Base-by-base conservation (phyloP, 306 rosid species). In the Glycine latifolia region DNA sequence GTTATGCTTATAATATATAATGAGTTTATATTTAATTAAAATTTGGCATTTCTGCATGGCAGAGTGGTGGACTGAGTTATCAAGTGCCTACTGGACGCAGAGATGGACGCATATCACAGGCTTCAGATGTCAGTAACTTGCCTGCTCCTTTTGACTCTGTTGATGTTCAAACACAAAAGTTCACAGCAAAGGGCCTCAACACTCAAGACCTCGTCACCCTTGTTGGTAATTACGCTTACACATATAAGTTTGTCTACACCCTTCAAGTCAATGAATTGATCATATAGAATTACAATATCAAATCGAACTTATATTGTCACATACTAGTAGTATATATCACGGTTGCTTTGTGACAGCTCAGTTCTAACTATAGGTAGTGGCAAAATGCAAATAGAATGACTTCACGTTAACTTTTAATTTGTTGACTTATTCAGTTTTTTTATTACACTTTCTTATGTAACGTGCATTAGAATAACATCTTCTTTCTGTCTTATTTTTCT, bases 201-300 rank as follows among this genome's bases (percentile, higher is more conserved):
- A 72, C 89, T 41, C 91, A 85, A 75, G 95, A 89, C 55, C 89
- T 91, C 11, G 96, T 91, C 41, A 80, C 88, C 39, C 87, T 91
- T 47, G 87, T 85, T 71, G 96, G 95, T 91, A 86, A 46, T 68
- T 8, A 17, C 53, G 4, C 26, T 1, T 10, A 5, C 1, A 12
- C 5, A 62, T 33, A 39, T 39, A 39, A 26, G 7, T 39, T 1
- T 62, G 14, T 43, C 9, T 17, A 16, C 15, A 26, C 31, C 0
- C 31, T 26, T 26, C 31, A 26, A 26, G 6, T 65, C 47, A n/a
- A 67, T 63, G 39, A 39, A 39, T 39, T 39, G 6, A 60, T 60
- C 68, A 62, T 31, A 26, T 26, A 26, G 0, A 7, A 12, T 62
- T 26, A 26, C 31, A 26, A 26, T 26, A 37, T 63, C 20, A 63